Evolutionary conservation across 73 alveolate genomes (phyloP).

Genomic region (Paraurostyla sp.): DNA sequence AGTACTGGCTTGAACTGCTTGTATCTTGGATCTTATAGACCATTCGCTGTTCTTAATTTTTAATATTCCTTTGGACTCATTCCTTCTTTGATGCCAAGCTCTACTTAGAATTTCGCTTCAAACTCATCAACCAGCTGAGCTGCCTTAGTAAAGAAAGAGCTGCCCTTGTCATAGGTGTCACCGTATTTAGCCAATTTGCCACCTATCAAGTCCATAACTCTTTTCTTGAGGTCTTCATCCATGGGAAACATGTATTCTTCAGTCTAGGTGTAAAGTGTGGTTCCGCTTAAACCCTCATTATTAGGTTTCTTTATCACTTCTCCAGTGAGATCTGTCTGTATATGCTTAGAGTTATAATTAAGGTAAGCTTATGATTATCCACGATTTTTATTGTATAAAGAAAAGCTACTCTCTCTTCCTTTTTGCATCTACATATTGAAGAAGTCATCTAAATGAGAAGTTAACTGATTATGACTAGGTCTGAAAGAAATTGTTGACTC

Average conservation of each 20-base stretch:
- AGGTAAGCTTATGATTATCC: not conserved
- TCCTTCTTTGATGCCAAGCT: not conserved
- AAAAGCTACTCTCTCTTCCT: not conserved
- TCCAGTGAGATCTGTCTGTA: slow-evolving; percentile 23
- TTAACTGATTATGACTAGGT: no score
- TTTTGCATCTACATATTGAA: not conserved
- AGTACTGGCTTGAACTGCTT: slow-evolving; percentile 20
- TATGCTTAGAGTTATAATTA: slow-evolving; percentile 5
- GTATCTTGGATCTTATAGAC: slow-evolving; percentile 37
- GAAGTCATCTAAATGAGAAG: slow-evolving; percentile 29
- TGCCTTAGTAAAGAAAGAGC: slow-evolving; percentile 43
- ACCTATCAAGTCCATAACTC: slow-evolving; percentile 44
- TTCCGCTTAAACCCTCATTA: not conserved
- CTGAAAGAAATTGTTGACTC: no score
- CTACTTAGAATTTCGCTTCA: not conserved
- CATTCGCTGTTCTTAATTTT: slow-evolving; percentile 20
- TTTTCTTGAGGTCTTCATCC: slow-evolving; percentile 19
- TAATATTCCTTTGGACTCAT: slow-evolving; percentile 1
- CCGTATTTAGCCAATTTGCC: slow-evolving; percentile 44
- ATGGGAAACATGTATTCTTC: slow-evolving; percentile 48
- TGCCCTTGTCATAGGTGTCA: slow-evolving; percentile 51
- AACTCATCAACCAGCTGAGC: slow-evolving; percentile 33
- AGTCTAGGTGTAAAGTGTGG: slow-evolving; percentile 4
- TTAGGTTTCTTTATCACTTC: slow-evolving; percentile 9
- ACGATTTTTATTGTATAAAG: not conserved